Conservation (phyloP, 257 asterid genomes). For the Nicotiana paniculata region DNA sequence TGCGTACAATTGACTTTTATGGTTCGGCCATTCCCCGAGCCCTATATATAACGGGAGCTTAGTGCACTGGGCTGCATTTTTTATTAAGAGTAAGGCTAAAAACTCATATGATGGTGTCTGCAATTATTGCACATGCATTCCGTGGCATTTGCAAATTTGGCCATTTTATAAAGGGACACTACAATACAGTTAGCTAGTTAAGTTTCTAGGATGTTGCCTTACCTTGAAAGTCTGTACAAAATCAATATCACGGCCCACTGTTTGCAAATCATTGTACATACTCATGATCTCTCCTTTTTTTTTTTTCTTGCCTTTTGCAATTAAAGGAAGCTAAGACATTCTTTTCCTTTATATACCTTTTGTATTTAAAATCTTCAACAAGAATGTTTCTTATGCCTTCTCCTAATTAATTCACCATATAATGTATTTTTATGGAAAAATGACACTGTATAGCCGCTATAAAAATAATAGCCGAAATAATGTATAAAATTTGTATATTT, state of each 20-base stretch:
- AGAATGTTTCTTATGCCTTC: not conserved
- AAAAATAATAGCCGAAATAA: too few relatives aligned
- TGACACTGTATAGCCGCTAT: too few relatives aligned
- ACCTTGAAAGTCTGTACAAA: slow-evolving; percentile 7
- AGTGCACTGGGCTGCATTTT: too few relatives aligned
- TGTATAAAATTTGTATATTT: too few relatives aligned
- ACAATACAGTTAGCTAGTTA: not conserved
- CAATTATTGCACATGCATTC: slow-evolving; percentile 16
- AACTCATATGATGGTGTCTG: slow-evolving; percentile 4
- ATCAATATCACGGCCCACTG: not conserved
- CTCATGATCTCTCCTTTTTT: not conserved
- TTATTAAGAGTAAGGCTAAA: not conserved
- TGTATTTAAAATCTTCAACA: not conserved
- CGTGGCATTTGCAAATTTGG: not conserved
- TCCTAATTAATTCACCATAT: not conserved
- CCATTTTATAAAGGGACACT: not conserved
- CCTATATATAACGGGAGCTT: too few relatives aligned
- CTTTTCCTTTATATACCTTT: not conserved
- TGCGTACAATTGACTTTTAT: too few relatives aligned
- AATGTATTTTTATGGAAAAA: not conserved
- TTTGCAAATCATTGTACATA: not conserved
- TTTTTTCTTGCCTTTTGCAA: not conserved
- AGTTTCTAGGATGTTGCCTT: slow-evolving; percentile 5
- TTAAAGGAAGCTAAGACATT: not conserved
- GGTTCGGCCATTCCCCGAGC: accelerated